A percentile compares a stretch with the other conserved stretches of the same genome.
These are phyloP conservation scores for Eustoma russellianum DNA, from an alignment of 257 asterid genomes.

Conservation along the genomic window DNA sequence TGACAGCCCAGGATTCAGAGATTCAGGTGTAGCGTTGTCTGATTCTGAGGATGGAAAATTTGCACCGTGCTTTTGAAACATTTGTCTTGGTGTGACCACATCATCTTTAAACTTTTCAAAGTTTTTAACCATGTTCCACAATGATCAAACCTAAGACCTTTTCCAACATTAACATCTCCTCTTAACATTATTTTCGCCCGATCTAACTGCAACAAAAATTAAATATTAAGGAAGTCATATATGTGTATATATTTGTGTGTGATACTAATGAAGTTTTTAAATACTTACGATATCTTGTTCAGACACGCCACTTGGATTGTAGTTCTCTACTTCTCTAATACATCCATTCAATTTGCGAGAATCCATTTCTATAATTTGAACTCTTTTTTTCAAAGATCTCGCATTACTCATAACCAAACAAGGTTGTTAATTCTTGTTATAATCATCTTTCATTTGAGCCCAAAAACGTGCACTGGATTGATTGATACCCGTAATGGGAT, in stretches of 20 bases:
- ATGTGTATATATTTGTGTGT: too few species aligned
- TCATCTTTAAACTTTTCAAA: too few species aligned
- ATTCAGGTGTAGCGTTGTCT: too few species aligned
- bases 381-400: not conserved
- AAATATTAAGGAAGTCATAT: too few species aligned
- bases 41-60: not conserved
- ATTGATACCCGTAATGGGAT: not conserved
- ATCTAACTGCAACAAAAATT: not conserved
- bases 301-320: not conserved
- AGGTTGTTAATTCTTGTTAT: not conserved
- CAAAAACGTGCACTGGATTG: not conserved
- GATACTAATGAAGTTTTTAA: not conserved
- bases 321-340: not conserved
- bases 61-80: not conserved
- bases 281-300: not conserved
- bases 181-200: not conserved
- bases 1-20: not conserved
- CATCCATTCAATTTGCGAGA: not conserved
- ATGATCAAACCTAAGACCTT: not conserved
- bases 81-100: not conserved
- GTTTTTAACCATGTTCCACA: not conserved
- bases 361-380: not conserved
- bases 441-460: not conserved
- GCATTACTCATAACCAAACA: not conserved
- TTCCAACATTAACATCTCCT: not conserved